A percentile compares a stretch with the other conserved stretches of the same genome.
Evolutionary conservation across 352 stramenopile genomes (phyloP).

Genomic region (Phytophthora capsici): DNA sequence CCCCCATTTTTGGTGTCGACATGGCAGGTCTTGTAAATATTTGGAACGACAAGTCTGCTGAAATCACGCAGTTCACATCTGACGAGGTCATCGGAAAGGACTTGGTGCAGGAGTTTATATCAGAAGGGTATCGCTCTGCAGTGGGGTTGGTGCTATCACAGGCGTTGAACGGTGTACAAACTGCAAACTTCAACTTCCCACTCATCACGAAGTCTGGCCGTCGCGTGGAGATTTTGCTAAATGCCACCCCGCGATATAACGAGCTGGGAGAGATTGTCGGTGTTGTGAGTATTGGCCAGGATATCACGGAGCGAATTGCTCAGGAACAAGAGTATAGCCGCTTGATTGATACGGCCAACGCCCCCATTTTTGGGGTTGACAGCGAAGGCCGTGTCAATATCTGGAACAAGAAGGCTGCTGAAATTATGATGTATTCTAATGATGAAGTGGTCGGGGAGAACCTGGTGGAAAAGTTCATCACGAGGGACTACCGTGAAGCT

Average conservation of each 20-base stretch:
- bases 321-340: slow-evolving; percentile 90
- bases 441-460: slow-evolving; percentile 90
- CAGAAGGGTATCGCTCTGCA: slow-evolving; percentile 65
- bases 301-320: slow-evolving; percentile 89
- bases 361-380: slow-evolving; percentile 91
- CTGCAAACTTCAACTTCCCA: slow-evolving; percentile 87
- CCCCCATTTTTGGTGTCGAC: slow-evolving; percentile 89
- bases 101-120: slow-evolving; percentile 91
- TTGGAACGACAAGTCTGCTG: slow-evolving; percentile 92
- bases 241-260: slow-evolving; percentile 79
- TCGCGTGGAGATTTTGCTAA: slow-evolving; percentile 81
- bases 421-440: slow-evolving; percentile 91
- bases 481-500: slow-evolving; percentile 69
- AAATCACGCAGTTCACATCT: slow-evolving; percentile 88
- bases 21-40: slow-evolving; percentile 82
- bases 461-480: slow-evolving; percentile 92
- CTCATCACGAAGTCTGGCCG: slow-evolving; percentile 80
- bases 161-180: slow-evolving; percentile 72
- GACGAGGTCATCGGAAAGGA: slow-evolving; percentile 90
- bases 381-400: slow-evolving; percentile 84
- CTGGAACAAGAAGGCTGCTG: slow-evolving; percentile 92
- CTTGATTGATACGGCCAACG: slow-evolving; percentile 91
- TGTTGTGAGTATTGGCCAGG: slow-evolving; percentile 86
- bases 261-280: slow-evolving; percentile 78
- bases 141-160: slow-evolving; percentile 75